Evolutionary conservation across 768 basidiomycete genomes (phyloP).

Genomic region (Suillus clintonianus): DNA sequence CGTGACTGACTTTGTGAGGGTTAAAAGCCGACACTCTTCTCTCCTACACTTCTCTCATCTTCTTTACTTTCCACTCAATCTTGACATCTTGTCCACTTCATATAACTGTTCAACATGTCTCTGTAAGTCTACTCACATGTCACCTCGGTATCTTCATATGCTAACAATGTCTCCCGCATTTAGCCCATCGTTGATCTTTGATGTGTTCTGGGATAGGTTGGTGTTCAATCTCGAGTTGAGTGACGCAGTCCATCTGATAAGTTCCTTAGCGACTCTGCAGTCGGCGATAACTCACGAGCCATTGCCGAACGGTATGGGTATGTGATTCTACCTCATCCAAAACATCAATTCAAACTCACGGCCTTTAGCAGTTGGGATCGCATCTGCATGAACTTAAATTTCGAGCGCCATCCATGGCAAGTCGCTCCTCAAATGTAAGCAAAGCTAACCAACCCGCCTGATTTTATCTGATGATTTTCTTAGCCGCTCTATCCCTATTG

Average conservation of each 20-base stretch:
- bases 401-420: no score
- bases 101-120: not conserved
- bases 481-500: not conserved
- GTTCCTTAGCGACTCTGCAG: not conserved
- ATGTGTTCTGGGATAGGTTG: not conserved
- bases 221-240: not conserved
- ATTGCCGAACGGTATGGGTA: no score
- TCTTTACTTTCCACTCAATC: not conserved
- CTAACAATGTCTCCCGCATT: not conserved
- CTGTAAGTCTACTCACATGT: not conserved
- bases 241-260: not conserved
- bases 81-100: not conserved
- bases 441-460: no score
- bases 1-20: not conserved
- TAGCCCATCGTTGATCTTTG: not conserved
- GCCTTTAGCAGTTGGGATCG: no score
- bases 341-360: no score
- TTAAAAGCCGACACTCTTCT: not conserved
- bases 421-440: no score
- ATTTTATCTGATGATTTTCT: not conserved
- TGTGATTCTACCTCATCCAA: no score
- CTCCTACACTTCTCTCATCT: not conserved
- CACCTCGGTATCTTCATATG: not conserved
- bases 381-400: no score
- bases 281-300: no score